A percentile compares a stretch with the other conserved stretches of the same genome.
Evolutionary conservation across 331 rosid genomes (phyloP).

Genomic region (Erythrophleum ivorense): DNA sequence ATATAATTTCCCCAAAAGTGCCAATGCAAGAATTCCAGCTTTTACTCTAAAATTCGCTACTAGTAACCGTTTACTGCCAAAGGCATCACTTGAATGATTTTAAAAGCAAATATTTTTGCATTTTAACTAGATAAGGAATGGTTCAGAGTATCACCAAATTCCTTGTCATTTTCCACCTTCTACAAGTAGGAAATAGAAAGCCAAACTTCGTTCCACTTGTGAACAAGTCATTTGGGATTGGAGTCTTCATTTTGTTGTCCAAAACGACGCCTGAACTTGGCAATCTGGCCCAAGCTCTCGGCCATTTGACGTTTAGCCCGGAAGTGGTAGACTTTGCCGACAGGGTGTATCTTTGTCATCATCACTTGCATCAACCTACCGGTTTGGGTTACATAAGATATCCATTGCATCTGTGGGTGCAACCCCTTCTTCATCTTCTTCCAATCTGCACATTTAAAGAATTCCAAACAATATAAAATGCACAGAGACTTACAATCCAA

Average conservation of each 20-base stretch:
- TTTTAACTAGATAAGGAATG: constrained; percentile 1
- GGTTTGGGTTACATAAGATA: constrained; percentile 61
- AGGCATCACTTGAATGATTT: constrained; percentile 3
- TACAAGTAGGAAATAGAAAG: not conserved
- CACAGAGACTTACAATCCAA: not conserved
- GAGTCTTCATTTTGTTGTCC: constrained; percentile 43
- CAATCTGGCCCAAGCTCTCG: constrained; percentile 65
- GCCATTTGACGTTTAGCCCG: constrained; percentile 69
- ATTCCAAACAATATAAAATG: not conserved
- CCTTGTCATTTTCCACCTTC: not conserved
- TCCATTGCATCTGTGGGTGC: constrained; percentile 69
- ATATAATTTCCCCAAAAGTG: not conserved
- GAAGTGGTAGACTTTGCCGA: constrained; percentile 65
- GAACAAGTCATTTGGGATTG: constrained; percentile 37
- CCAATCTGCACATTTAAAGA: constrained; percentile 10
- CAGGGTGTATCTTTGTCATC: constrained; percentile 71
- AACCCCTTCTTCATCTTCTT: constrained; percentile 60
- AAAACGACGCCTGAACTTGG: constrained; percentile 63
- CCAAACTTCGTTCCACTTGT: constrained; percentile 19
- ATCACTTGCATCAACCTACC: constrained; percentile 61
- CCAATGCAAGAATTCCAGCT: constrained; percentile 12
- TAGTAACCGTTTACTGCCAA: constrained; percentile 15
- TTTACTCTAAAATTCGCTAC: not conserved
- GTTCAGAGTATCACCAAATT: not conserved
- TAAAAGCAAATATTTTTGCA: constrained; percentile 26